These are phyloP conservation scores for Bipolaris gigantea DNA, from an alignment of 2,329 filamentous ascomycete genomes.

Conservation along the genomic window DNA sequence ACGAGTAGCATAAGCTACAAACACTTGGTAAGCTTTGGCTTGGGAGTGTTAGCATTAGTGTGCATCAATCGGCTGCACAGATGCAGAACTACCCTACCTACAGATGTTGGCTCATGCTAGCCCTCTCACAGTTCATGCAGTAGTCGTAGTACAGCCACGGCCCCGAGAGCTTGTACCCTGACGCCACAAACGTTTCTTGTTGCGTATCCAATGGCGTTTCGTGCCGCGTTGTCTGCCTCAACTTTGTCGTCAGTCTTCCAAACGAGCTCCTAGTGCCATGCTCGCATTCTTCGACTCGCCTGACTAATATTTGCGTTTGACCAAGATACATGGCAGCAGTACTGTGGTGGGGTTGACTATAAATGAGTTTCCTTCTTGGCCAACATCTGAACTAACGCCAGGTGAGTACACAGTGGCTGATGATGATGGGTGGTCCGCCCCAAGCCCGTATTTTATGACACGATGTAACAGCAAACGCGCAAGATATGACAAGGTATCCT, in stretches of 20 bases:
- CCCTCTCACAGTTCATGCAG: conserved; percentile 1
- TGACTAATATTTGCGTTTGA: background rate
- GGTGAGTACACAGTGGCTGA: background rate
- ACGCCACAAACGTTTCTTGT: background rate
- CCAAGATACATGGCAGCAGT: background rate
- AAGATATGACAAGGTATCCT: background rate
- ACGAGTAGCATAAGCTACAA: background rate
- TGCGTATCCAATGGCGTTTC: background rate
- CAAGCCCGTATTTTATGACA: background rate
- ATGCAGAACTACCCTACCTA: background rate
- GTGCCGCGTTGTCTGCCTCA: background rate
- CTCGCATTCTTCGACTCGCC: background rate
- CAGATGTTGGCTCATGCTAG: background rate
- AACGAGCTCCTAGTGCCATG: background rate
- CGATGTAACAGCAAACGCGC: background rate
- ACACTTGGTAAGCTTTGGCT: background rate
- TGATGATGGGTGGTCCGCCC: background rate
- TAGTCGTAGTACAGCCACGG: background rate
- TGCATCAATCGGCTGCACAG: background rate
- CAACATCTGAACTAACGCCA: background rate
- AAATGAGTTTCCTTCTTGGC: background rate
- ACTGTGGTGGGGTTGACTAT: too few species aligned
- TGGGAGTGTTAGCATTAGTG: background rate
- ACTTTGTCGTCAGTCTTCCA: background rate
- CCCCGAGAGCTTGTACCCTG: background rate